phyloP scores from a whole-genome alignment of 2,329 filamentous ascomycete genomes.

The Fusarium temperatum region DNA sequence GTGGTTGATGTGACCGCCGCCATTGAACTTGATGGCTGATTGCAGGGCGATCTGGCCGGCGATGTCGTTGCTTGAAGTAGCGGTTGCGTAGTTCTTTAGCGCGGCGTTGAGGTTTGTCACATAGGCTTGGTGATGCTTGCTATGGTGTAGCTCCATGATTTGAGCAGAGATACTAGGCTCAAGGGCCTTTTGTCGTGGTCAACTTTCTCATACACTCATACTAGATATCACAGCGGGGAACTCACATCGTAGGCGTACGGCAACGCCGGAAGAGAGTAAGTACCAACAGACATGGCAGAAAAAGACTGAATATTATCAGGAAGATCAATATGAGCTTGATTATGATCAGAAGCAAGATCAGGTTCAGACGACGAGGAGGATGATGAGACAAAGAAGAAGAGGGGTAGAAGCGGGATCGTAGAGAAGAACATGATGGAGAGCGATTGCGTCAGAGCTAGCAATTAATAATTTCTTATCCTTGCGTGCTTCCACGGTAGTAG shows the following conservation, averaged over 20 bases:
- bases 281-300: conserved; percentile 49
- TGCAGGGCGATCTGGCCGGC: conserved; percentile 73
- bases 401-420: conserved; percentile 25
- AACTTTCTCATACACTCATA: background rate
- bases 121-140: conserved; percentile 82
- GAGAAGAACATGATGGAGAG: conserved; percentile 15
- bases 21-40: conserved; percentile 83
- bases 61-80: conserved; percentile 66
- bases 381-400: conserved; percentile 20
- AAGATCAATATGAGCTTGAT: background rate
- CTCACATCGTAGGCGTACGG: conserved; percentile 77
- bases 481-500: background rate
- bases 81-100: conserved; percentile 66
- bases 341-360: background rate
- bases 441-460: conserved; percentile 31
- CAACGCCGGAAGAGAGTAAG: conserved; percentile 70
- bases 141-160: conserved; percentile 85
- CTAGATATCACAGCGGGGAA: background rate
- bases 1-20: conserved; percentile 93
- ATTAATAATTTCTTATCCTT: conserved; percentile 4
- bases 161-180: conserved; percentile 78
- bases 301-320: background rate
- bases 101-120: conserved; percentile 78
- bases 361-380: conserved; percentile 2
- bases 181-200: conserved; percentile 61